These are phyloP conservation scores for Lipomyces lipofer DNA, from an alignment of 805 yeast genomes.

Conservation along the genomic window DNA sequence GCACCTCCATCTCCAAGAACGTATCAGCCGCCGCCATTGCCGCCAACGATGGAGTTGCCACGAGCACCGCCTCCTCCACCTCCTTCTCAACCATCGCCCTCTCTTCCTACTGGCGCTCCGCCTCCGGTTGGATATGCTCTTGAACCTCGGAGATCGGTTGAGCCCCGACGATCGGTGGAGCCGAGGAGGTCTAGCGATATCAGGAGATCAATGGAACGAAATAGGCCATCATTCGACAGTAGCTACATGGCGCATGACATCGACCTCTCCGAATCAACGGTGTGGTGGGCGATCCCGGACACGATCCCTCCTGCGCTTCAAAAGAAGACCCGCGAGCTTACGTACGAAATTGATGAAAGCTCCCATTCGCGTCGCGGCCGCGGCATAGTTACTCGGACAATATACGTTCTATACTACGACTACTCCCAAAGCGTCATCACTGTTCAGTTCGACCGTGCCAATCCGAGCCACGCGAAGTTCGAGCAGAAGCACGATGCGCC, in stretches of 20 bases:
- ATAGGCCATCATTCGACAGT: slow-evolving; percentile 17
- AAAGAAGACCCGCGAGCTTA: slow-evolving; percentile 49
- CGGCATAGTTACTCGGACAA: slow-evolving; percentile 54
- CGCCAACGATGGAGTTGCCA: slow-evolving; percentile 19
- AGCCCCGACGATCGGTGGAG: slow-evolving; percentile 16
- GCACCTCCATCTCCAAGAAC: slow-evolving; percentile 24
- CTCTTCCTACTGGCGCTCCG: slow-evolving; percentile 16
- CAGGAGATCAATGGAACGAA: slow-evolving; percentile 12
- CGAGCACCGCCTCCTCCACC: slow-evolving; percentile 32
- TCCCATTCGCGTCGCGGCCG: slow-evolving; percentile 58
- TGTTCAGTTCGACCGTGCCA: slow-evolving; percentile 53
- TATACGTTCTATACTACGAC: slow-evolving; percentile 71
- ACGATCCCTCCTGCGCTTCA: slow-evolving; percentile 58
- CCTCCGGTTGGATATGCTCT: background rate
- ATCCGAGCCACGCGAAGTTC: slow-evolving; percentile 54
- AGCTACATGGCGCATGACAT: slow-evolving; percentile 37
- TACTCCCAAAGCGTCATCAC: slow-evolving; percentile 66
- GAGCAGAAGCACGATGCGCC: slow-evolving; percentile 45
- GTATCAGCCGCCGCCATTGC: slow-evolving; percentile 31
- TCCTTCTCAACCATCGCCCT: slow-evolving; percentile 35
- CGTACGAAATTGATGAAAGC: slow-evolving; percentile 66
- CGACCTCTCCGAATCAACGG: slow-evolving; percentile 41
- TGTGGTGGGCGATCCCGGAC: slow-evolving; percentile 68
- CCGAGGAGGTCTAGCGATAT: slow-evolving; percentile 33
- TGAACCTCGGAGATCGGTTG: slow-evolving; percentile 14